A percentile compares a stretch with the other conserved stretches of the same genome.
phyloP scores from a whole-genome alignment of 1,284 basidiomycete species.

The Cutaneotrichosporon sp. region DNA sequence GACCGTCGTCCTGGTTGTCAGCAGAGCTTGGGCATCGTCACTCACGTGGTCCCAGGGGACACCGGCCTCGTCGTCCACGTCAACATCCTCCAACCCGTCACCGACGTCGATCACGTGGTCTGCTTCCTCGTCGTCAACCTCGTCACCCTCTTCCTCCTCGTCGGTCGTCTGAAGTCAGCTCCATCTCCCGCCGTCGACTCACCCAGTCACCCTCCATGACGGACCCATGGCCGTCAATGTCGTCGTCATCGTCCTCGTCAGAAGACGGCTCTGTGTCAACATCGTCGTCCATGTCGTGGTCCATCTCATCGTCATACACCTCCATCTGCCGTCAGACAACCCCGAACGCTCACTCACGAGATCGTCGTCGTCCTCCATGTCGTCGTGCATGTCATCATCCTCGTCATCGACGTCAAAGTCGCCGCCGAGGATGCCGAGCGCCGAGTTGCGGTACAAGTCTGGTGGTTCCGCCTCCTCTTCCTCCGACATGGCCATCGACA shows the following conservation, averaged over 20 bases:
- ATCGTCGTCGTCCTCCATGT: slow-evolving; percentile 78
- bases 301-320: slow-evolving; percentile 36
- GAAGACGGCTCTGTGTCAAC: slow-evolving; percentile 56
- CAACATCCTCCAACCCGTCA: slow-evolving; percentile 34
- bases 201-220: slow-evolving; percentile 36
- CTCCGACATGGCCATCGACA: slow-evolving; percentile 59
- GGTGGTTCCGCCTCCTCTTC: slow-evolving; percentile 64
- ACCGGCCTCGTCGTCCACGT: slow-evolving; percentile 27
- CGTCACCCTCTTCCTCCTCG: slow-evolving; percentile 35
- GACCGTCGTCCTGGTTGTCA: slow-evolving; percentile 56
- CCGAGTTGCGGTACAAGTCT: slow-evolving; percentile 94
- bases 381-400: slow-evolving; percentile 73
- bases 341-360: slow-evolving; percentile 24
- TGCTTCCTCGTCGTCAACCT: slow-evolving; percentile 42
- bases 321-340: slow-evolving; percentile 28
- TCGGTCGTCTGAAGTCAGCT: slow-evolving; percentile 26
- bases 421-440: slow-evolving; percentile 85
- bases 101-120: slow-evolving; percentile 24
- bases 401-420: slow-evolving; percentile 60
- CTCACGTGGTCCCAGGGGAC: slow-evolving; percentile 38
- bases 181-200: neutral
- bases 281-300: slow-evolving; percentile 57
- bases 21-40: neutral
- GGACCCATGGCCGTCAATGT: slow-evolving; percentile 48
- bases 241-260: slow-evolving; percentile 49